Base-by-base conservation (phyloP, 345 rosid genomes). In the Aethionema arabicum region DNA sequence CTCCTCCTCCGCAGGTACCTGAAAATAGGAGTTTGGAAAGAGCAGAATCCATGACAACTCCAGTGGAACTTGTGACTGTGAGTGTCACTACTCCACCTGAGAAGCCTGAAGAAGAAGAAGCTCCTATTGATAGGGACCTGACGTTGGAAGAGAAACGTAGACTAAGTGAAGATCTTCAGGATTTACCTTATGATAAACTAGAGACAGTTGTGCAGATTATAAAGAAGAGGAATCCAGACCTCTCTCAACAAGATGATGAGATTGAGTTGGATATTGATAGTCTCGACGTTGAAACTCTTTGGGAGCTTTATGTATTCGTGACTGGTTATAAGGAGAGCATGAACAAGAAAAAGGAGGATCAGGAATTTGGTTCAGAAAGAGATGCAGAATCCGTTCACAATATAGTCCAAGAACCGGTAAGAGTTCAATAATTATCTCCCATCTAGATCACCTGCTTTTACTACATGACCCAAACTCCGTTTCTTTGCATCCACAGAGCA, bases 231-330 rank as follows among this genome's bases (percentile, higher is more conserved):
- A 93, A 83, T 46, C 79, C 84, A 37, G 83, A 73, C n/a, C 85
- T 90, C 69, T 80, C 76, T 52, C 87, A 80, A 59, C 82, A 85
- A 53, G 96, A 90, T 63, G 91, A 87, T 76, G 99, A 90, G 74
- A 83, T 93, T 70, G 99, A 90, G 72, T 79, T 93, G 61, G 97
- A 93, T 59, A 85, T 93, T 38, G 97, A 90, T 60, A 74, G 75
- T 72, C 72, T 93, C 66, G 96, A 90, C 72, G 63, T 72, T 41
- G 81, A 90, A 63, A 90, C 95, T 11, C 88, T 90, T 52, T 93
- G 96, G 99, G 95, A 90, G 72, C 91, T 93, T 52, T 76, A 93
- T 65, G 72, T 75, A 48, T 82, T 85, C 59, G 86, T 90, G 33
- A 76, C 64, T 33, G 65, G 78, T 61, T 73, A 85, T 60, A 78